Base-by-base conservation (phyloP, 2,329 filamentous ascomycete genomes). In the Verticillium dahliae region DNA sequence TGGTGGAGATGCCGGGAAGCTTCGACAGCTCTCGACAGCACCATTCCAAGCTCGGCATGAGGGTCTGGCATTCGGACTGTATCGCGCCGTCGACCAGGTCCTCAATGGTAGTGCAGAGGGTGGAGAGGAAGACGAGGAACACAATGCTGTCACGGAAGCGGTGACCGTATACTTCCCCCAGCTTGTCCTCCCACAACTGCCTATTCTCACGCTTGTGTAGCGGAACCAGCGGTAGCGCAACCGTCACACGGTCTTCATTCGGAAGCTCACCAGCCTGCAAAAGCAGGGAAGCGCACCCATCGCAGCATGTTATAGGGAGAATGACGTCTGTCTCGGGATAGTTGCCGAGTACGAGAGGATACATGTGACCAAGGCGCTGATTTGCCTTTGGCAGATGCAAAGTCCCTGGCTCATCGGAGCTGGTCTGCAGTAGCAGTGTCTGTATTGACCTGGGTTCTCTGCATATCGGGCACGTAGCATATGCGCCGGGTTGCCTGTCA, bases 271-370 rank as follows among this genome's bases (percentile, higher is more conserved):
- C 41, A n/a, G 41, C 41, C n/a, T 50, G 41, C 7, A 50, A 18
- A n/a, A 50, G 41, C 15, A 50, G 41, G 9, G 22, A 50, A 18
- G 58, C 50, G 58, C 58, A 60, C 45, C 39, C 41, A 31, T 60
- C 58, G 37, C 58, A 60, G 27, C 58, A 60, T 22, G 52, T 15
- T 4, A 50, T 55, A n/a, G 58, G 52, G 15, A 50, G 37, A 5
- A 60, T 34, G 33, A 60, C 58, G 33, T 60, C 58, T 14, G n/a
- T 60, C 14, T 54, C 58, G 15, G 31, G 45, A 27, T 54, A 54
- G 58, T 54, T 54, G 58, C 58, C 58, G 15, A 60, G 50, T 10
- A 50, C 58, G 13, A 60, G 27, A 14, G 45, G 58, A 31, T 35
- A 55, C 6, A 14, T 50, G 52, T 54, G 58, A 3, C 58, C 22